A percentile compares a stretch with the other conserved stretches of the same genome.
Evolutionary conservation across 2,329 filamentous ascomycete species (phyloP).

Genomic region (Diaporthe ampelina): DNA sequence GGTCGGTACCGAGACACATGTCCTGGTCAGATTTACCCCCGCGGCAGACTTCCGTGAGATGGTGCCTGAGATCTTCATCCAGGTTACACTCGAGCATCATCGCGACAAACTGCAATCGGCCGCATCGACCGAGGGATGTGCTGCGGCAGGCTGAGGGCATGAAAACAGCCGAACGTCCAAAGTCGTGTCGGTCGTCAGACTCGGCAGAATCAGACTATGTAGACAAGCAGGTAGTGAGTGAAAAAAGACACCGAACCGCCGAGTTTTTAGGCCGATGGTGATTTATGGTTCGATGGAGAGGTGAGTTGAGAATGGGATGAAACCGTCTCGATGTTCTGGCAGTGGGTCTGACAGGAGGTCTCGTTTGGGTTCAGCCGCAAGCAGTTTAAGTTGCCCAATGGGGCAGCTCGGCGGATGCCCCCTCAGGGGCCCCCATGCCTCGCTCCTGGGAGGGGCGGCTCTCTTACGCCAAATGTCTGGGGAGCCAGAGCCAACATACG

Average conservation of each 20-base stretch:
- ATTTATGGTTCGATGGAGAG: slow-evolving; percentile 15
- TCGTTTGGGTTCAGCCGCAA: slow-evolving; percentile 37
- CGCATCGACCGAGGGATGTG: slow-evolving; percentile 1
- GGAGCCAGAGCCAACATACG: slow-evolving; percentile 19
- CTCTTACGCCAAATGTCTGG: slow-evolving; percentile 32
- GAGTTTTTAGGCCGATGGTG: slow-evolving; percentile 20
- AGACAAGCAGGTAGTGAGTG: neutral
- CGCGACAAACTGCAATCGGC: neutral
- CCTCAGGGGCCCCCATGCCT: slow-evolving; percentile 28
- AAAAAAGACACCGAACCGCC: neutral
- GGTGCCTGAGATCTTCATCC: slow-evolving; percentile 18
- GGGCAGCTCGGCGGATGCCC: slow-evolving; percentile 24
- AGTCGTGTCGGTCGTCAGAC: slow-evolving; percentile 17
- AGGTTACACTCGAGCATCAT: neutral
- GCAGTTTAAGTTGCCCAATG: slow-evolving; percentile 27
- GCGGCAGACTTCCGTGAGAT: slow-evolving; percentile 19
- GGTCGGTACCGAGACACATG: neutral
- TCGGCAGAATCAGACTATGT: neutral
- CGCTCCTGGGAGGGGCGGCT: slow-evolving; percentile 3
- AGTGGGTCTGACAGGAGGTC: slow-evolving; percentile 38
- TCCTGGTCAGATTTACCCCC: neutral
- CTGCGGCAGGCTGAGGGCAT: slow-evolving; percentile 7
- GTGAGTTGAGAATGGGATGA: slow-evolving; percentile 28
- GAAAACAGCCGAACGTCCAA: slow-evolving; percentile 15
- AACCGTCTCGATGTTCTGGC: slow-evolving; percentile 24